These are phyloP conservation scores for Tremellales sp. DNA, from an alignment of 1,284 basidiomycete genomes.

Conservation along the genomic window DNA sequence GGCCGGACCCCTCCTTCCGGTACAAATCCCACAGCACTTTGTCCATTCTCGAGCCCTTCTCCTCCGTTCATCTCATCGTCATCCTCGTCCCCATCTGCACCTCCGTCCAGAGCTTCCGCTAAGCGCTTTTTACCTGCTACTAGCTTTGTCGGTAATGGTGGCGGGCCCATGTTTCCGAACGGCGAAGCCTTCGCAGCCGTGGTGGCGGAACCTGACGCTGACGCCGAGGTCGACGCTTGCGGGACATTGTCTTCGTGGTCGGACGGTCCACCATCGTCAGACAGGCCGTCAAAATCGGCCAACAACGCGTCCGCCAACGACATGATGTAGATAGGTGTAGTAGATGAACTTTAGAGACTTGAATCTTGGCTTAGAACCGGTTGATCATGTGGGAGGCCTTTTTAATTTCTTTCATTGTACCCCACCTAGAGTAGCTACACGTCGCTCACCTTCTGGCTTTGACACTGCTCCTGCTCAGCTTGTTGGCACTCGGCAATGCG, in stretches of 20 bases:
- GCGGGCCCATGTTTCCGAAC: slow-evolving; percentile 35
- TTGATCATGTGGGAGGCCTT: too few species aligned
- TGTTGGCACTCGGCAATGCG: slow-evolving; percentile 19
- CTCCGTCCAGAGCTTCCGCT: slow-evolving; percentile 33
- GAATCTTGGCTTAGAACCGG: too few species aligned
- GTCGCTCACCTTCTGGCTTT: background rate
- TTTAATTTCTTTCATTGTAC: too few species aligned
- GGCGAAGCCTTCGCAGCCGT: background rate
- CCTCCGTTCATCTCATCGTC: slow-evolving; percentile 45
- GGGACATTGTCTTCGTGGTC: slow-evolving; percentile 18
- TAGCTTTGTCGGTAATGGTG: slow-evolving; percentile 27
- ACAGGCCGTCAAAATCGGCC: slow-evolving; percentile 49
- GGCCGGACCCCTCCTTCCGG: slow-evolving; percentile 85
- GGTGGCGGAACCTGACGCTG: background rate
- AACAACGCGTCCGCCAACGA: slow-evolving; percentile 50
- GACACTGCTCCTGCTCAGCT: background rate
- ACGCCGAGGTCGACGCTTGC: slow-evolving; percentile 15
- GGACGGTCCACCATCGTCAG: slow-evolving; percentile 37
- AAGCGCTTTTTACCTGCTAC: slow-evolving; percentile 15
- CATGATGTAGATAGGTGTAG: too few species aligned
- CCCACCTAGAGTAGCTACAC: too few species aligned
- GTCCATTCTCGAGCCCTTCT: slow-evolving; percentile 36
- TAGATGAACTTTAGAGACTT: too few species aligned
- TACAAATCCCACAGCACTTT: slow-evolving; percentile 56
- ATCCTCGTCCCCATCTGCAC: slow-evolving; percentile 30